Base-by-base conservation (phyloP, 2,329 filamentous ascomycete species). In the Colletotrichum sidae region DNA sequence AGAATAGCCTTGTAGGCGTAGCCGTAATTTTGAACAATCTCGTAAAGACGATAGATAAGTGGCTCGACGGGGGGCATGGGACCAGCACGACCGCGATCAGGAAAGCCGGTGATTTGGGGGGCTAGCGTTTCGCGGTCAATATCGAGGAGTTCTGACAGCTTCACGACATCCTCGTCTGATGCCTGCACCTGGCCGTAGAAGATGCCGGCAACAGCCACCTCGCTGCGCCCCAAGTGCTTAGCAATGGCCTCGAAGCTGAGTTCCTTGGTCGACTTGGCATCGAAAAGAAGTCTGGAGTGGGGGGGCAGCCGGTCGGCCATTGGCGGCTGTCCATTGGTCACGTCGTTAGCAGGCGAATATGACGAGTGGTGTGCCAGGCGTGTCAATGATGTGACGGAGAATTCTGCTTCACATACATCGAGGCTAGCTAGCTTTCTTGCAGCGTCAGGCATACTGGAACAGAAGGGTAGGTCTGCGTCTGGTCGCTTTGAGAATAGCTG, bases 11-110 rank as follows among this genome's bases (percentile, higher is more conserved):
- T 97, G 81, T 96, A 97, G 1, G 94, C 92, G 77, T 97, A 96
- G 1, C 95, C 95, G 74, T 97, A 97, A 78, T 97, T 98, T 81
- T 97, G 94, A 68, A 98, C 90, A 75, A 97, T 92, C 84, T 98
- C 95, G 77, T 93, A 97, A 65, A 97, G 78, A 2, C 95, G 85
- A 78, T 98, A 98, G 74, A 97, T 94, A 70, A 96, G 79, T 5
- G 93, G 93, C 76, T 97, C 93, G 65, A 87, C 89, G 0, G 92
- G 92, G 1, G 92, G 93, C 92, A 96, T 94, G 62, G 93, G 91
- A 1, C 93, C 88, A 0, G 90, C 86, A 57, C 89, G 84, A 39
- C 94, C 94, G 3, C 94, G 87, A 76, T 97, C 92, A 0, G 94
- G 94, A 73, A 92, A 94, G 0, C 88, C 91, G 39, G 83, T 82